Base-by-base conservation (phyloP, 139 green algal genomes). In the Closterium sp. region DNA sequence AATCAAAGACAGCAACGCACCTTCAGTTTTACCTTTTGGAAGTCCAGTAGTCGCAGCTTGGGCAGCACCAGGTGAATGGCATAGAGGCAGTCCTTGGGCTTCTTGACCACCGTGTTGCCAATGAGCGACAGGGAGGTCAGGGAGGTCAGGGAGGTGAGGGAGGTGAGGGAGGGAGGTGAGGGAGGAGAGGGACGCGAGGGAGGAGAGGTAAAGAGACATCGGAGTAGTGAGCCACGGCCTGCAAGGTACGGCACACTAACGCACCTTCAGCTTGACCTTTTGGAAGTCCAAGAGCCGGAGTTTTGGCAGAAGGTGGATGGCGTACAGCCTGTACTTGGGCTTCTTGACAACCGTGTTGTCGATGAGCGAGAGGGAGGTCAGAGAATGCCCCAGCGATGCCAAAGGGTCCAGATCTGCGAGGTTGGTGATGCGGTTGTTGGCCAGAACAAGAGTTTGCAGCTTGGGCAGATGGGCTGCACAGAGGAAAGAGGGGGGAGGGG, bases 211-310 rank as follows among this genome's bases (percentile, higher is more conserved):
- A 1, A 66, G 19, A 10, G 38, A 66, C 38, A 66, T n/a, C n/a
- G n/a, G n/a, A n/a, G n/a, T n/a, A n/a, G n/a, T n/a, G n/a, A n/a
- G n/a, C n/a, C n/a, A n/a, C n/a, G n/a, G n/a, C n/a, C n/a, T n/a
- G n/a, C n/a, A n/a, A n/a, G n/a, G n/a, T n/a, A n/a, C n/a, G 4
- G 4, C 38, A 5, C 76, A 85, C 4, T 12, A 8, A 30, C 89
- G 31, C 87, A 97, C 97, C 95, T 97, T 96, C 33, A 96, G 94
- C 32, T 98, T 99, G 30, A 99, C 96, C 90, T 98, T 98, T 33
- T 95, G 95, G 92, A 98, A 99, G 95, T 99, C 97, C 43, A 99
- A 93, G 38, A 98, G 90, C 89, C 97, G 98, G 28, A 99, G 92
- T 23, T 94, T 43, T 9, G 96, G 96, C 84, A 96, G 95, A 31